Conservation (phyloP, 768 basidiomycete genomes). For the Lentinula sp. region DNA sequence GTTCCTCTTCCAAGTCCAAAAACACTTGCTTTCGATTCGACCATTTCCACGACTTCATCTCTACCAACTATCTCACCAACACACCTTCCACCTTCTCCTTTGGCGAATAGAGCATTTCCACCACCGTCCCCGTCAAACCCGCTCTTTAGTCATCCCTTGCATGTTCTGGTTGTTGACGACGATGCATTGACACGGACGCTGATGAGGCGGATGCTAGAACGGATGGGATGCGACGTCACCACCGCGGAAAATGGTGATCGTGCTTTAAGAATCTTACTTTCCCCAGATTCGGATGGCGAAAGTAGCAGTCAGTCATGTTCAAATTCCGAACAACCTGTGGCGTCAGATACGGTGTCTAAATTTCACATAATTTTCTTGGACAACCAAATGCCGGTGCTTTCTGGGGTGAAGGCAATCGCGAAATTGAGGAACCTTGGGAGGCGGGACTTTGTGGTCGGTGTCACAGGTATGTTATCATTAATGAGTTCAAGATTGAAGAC, state of each 20-base stretch:
- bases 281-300: not conserved
- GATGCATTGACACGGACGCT: conserved; percentile 74
- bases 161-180: conserved; percentile 79
- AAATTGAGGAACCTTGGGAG: conserved; percentile 62
- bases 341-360: conserved; percentile 25
- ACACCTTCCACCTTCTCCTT: not conserved
- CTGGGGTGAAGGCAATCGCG: conserved; percentile 62
- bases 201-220: conserved; percentile 74
- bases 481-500: not conserved
- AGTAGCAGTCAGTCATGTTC: not conserved
- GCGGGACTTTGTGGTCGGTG: conserved; percentile 76
- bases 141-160: conserved; percentile 45
- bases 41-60: not conserved
- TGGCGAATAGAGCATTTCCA: conserved; percentile 13
- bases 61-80: not conserved
- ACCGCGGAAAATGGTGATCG: conserved; percentile 74
- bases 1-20: conserved; percentile 29
- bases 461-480: conserved; percentile 48
- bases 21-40: conserved; percentile 22
- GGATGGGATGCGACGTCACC: conserved; percentile 72
- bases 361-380: conserved; percentile 49
- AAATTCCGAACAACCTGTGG: not conserved
- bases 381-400: conserved; percentile 83
- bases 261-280: not conserved
- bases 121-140: conserved; percentile 29